Evolutionary conservation across 225 moss, liverwort and hornwort species (phyloP).

Genomic region (Asterella californica): DNA sequence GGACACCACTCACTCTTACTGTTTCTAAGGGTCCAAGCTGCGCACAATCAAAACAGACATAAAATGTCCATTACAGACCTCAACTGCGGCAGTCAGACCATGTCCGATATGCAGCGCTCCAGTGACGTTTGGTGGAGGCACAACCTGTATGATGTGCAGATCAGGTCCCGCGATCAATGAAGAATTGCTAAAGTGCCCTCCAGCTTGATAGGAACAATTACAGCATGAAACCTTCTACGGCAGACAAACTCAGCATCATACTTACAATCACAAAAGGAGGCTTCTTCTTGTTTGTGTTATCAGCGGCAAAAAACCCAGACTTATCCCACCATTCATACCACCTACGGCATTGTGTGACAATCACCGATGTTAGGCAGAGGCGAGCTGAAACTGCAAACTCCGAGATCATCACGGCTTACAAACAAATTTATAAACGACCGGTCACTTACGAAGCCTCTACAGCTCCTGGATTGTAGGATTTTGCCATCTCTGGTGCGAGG

Average conservation of each 20-base stretch:
- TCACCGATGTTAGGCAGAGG: neutral
- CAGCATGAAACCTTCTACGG: neutral
- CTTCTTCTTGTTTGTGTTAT: slow-evolving; percentile 54
- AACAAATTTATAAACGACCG: neutral
- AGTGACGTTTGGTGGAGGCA: slow-evolving; percentile 95
- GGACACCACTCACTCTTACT: neutral
- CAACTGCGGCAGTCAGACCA: slow-evolving; percentile 74
- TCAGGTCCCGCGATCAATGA: neutral
- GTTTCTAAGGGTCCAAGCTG: neutral
- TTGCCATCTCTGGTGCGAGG: slow-evolving; percentile 76
- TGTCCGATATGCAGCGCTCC: slow-evolving; percentile 98
- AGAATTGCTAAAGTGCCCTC: neutral
- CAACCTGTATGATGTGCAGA: slow-evolving; percentile 41
- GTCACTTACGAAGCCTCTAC: slow-evolving; percentile 81
- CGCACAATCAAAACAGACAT: neutral
- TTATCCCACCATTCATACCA: slow-evolving; percentile 99
- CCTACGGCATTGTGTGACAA: slow-evolving; percentile 35
- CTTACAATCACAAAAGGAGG: slow-evolving; percentile 88
- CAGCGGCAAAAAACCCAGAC: slow-evolving; percentile 70
- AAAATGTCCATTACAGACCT: slow-evolving; percentile 39
- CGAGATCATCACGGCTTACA: neutral
- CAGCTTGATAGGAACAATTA: neutral
- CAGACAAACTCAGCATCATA: neutral
- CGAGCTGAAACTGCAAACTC: neutral
- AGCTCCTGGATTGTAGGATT: slow-evolving; percentile 80